These are phyloP conservation scores for Diaporthe velutina DNA, from an alignment of 2,329 filamentous ascomycete species.

Conservation along the genomic window DNA sequence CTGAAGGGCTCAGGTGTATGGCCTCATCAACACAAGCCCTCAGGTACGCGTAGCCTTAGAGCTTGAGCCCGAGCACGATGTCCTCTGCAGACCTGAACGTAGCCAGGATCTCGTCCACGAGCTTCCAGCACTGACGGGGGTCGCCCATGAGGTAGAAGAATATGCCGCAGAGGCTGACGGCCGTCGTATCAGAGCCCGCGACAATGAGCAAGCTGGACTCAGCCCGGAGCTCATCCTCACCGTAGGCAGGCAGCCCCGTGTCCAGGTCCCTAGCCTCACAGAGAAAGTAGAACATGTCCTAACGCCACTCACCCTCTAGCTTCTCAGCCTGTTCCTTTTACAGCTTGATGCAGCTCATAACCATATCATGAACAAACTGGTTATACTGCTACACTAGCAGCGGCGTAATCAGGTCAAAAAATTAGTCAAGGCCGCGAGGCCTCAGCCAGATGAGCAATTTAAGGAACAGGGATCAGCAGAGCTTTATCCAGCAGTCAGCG, in stretches of 20 bases:
- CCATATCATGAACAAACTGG: neutral
- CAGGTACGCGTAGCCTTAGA: neutral
- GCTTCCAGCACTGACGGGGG: neutral
- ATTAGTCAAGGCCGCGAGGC: neutral
- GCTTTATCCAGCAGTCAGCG: neutral
- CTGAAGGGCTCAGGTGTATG: neutral
- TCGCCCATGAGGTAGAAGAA: neutral
- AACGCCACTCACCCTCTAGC: neutral
- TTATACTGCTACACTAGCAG: neutral
- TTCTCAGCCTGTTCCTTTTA: neutral
- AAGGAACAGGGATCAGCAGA: neutral
- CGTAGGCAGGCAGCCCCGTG: neutral
- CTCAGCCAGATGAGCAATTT: neutral
- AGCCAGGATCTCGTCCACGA: neutral
- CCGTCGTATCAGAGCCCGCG: neutral
- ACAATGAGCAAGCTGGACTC: neutral
- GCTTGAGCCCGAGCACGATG: neutral
- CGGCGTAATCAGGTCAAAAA: neutral
- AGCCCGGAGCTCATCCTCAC: neutral
- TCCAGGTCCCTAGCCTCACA: neutral
- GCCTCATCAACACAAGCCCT: neutral
- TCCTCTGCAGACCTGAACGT: neutral
- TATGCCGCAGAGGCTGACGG: neutral
- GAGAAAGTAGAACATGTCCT: neutral
- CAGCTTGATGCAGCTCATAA: neutral